Conservation (phyloP, 495 filamentous ascomycete species). For the Podospora bellae-mahoneyi region DNA sequence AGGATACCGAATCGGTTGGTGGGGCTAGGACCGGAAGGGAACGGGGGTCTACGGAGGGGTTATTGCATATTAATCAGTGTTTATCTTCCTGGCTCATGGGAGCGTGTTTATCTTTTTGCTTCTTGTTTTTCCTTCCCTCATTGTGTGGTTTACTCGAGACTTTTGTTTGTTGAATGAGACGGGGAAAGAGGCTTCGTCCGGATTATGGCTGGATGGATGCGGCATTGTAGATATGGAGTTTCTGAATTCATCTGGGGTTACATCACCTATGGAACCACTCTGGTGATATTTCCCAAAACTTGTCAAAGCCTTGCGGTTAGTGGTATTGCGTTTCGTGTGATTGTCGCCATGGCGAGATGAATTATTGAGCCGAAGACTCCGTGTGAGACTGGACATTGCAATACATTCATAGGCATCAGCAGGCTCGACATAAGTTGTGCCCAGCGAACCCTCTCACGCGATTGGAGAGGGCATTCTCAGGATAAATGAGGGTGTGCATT, state of each 20-base stretch:
- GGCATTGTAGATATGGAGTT: background rate
- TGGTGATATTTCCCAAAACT: background rate
- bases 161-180: background rate
- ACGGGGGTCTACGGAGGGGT: background rate
- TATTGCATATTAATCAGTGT: constrained; percentile 11
- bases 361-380: background rate
- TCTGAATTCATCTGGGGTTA: background rate
- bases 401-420: too few relatives aligned
- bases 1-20: background rate
- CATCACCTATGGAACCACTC: background rate
- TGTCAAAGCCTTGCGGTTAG: background rate
- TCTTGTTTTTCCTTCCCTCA: background rate
- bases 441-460: too few relatives aligned
- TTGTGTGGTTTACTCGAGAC: background rate
- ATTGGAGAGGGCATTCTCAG: too few relatives aligned
- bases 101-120: background rate
- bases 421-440: too few relatives aligned
- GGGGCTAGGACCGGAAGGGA: background rate
- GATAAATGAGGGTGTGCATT: too few relatives aligned
- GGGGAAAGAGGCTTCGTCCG: background rate
- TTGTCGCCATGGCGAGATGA: background rate
- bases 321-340: background rate
- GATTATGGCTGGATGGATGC: background rate
- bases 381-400: background rate
- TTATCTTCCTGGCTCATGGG: constrained; percentile 5